Evolutionary conservation across 345 rosid species (phyloP), one percentile per base, ranked within the genome.

Genomic region (Toxicodendron radicans): DNA sequence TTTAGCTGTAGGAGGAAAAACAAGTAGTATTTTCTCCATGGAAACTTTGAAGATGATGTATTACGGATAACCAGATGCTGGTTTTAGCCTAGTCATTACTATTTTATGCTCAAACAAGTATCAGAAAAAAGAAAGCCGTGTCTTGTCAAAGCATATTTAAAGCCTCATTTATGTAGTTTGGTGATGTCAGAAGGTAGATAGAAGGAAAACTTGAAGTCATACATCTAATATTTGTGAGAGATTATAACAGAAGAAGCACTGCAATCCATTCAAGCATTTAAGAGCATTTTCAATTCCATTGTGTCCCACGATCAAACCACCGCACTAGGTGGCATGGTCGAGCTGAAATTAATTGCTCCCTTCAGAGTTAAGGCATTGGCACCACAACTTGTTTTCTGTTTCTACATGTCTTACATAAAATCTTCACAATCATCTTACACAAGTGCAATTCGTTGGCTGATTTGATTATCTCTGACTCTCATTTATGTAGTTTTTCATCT

Each of bases 171-270:
- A 85, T 67, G 62, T 24, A 18, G 72, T 75, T 61, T n/a, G 82
- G 53, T 79, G 48, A 67, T 78, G 87, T 78, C 91, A 83, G 89
- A 63, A 58, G 83, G 81, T 80, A 49, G 87, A 78, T 81, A 57
- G 64, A 54, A 52, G 27, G 16, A 41, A 16, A 18, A n/a, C 17
- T 41, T 0, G 30, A 64, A 62, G 17, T 35, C 0, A 43, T 17
- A 18, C 58, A 16, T 11, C 14, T 18, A 41, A 11, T 18, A 64
- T 58, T 20, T 33, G 45, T 7, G 17, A 10, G 48, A 4, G 45
- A 9, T 27, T 27, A 27, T 1, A 49, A 49, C 3, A 3, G 16
- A 18, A 11, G 13, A 23, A 6, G 13, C 24, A 20, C 17, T 73
- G 33, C 49, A 18, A 16, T 35, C 2, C 38, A 5, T 58, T 33